These are phyloP conservation scores for Amanita thiersii DNA, from an alignment of 768 basidiomycete genomes.

Conservation along the genomic window DNA sequence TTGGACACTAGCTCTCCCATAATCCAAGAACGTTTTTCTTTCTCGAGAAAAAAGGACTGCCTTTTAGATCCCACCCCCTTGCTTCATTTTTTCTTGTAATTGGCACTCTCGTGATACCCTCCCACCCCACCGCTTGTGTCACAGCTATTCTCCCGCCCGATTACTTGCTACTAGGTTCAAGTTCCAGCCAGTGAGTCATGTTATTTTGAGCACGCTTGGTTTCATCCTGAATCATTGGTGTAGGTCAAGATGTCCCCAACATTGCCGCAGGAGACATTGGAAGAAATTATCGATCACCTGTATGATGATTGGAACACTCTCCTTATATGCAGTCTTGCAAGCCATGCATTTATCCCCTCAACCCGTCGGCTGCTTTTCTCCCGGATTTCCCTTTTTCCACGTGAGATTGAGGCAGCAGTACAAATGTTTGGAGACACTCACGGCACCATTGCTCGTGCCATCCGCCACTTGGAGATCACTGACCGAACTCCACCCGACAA, in stretches of 20 bases:
- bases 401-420: conserved; percentile 17
- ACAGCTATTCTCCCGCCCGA: too few relatives aligned
- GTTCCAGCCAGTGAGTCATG: not conserved
- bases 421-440: conserved; percentile 20
- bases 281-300: conserved; percentile 22
- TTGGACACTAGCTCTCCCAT: not conserved
- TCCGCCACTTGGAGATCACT: conserved; percentile 16
- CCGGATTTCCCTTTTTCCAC: conserved; percentile 18
- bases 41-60: too few relatives aligned
- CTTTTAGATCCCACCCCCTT: too few relatives aligned
- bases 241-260: not conserved
- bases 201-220: not conserved
- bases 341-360: conserved; percentile 17
- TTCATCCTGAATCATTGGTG: not conserved
- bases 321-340: conserved; percentile 21
- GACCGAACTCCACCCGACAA: not conserved
- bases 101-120: too few relatives aligned
- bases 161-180: too few relatives aligned
- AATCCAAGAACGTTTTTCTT: not conserved
- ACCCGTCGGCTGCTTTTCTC: conserved; percentile 23
- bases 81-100: not conserved
- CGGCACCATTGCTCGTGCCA: conserved; percentile 19
- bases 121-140: too few relatives aligned
- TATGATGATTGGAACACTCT: conserved; percentile 19
- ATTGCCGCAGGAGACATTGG: conserved; percentile 27